Percentiles rank a stretch among this genome's conserved stretches.
phyloP scores from a whole-genome alignment of 2,329 filamentous ascomycete species.

The Gnomoniopsis smithogilvyi region DNA sequence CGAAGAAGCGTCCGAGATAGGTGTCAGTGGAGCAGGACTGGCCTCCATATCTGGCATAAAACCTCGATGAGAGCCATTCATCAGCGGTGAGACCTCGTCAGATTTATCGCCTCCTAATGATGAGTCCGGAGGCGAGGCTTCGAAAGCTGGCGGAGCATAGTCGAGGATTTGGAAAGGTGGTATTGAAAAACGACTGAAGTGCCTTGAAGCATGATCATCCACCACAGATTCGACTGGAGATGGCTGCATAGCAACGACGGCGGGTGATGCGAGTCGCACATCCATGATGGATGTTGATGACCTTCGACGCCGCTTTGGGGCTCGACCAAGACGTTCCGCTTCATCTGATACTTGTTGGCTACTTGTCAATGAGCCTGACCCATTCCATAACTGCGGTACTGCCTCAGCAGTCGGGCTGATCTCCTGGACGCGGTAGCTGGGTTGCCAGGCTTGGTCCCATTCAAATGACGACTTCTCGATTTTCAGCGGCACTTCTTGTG shows the following conservation, averaged over 20 bases:
- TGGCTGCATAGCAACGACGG: too few species aligned
- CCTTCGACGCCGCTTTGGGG: neutral
- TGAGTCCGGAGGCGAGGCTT: neutral
- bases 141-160: neutral
- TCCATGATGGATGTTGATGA: conserved; percentile 5
- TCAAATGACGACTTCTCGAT: neutral
- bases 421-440: neutral
- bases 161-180: neutral
- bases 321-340: neutral
- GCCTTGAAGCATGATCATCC: too few species aligned
- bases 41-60: too few species aligned
- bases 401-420: neutral
- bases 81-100: conserved; percentile 1
- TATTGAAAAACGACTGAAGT: too few species aligned
- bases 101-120: conserved; percentile 2
- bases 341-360: neutral
- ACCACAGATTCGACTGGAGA: too few species aligned
- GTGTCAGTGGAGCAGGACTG: neutral
- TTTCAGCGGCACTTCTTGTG: neutral
- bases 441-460: neutral
- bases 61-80: neutral
- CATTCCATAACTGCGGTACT: neutral
- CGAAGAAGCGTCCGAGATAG: neutral
- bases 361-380: neutral
- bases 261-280: too few species aligned